These are phyloP conservation scores for Fusarium ramigenum DNA, from an alignment of 2,329 filamentous ascomycete genomes.

Conservation along the genomic window DNA sequence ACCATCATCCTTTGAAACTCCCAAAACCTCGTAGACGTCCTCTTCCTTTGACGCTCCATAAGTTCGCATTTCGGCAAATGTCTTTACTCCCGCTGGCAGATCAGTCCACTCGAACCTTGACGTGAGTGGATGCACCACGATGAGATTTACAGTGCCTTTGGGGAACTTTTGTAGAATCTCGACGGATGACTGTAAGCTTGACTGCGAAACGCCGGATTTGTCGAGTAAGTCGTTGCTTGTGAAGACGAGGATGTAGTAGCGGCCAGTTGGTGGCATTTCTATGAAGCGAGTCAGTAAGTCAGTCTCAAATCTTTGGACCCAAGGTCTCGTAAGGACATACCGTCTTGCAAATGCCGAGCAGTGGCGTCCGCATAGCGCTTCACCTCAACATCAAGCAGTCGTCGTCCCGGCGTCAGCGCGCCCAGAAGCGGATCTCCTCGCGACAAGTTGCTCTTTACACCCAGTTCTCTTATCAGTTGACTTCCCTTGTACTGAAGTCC, in stretches of 20 bases:
- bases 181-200: background rate
- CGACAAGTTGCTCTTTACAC: background rate
- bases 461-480: background rate
- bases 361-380: slow-evolving; percentile 17
- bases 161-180: background rate
- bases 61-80: background rate
- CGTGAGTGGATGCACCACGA: background rate
- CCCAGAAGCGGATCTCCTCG: background rate
- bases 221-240: background rate
- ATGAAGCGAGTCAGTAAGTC: background rate
- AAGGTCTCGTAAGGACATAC: rapidly evolving
- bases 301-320: rapidly evolving
- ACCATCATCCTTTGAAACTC: background rate
- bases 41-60: slow-evolving; percentile 10
- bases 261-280: slow-evolving; percentile 15
- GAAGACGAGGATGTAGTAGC: background rate
- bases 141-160: background rate
- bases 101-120: slow-evolving; percentile 12
- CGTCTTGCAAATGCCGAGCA: background rate
- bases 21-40: background rate
- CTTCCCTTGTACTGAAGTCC: slow-evolving; percentile 10
- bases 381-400: slow-evolving; percentile 5
- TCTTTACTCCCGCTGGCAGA: background rate
- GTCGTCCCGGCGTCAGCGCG: background rate
- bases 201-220: background rate